Percentiles rank a stretch among this genome's conserved stretches.
phyloP scores from a whole-genome alignment of 257 asterid species.

The Nicotiana attenuata region DNA sequence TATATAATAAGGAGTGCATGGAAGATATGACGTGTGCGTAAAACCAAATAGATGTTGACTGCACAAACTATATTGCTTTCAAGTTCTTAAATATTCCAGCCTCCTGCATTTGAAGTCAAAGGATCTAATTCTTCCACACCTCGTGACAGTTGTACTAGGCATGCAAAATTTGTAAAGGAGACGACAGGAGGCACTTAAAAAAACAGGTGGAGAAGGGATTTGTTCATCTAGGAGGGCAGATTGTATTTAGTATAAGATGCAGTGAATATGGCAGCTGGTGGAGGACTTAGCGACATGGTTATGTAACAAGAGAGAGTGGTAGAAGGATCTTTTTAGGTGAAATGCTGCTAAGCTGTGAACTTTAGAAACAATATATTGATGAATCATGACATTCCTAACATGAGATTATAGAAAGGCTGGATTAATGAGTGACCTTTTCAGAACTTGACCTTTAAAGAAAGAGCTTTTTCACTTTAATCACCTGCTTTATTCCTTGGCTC shows the following conservation, averaged over 20 bases:
- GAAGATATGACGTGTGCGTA: background rate
- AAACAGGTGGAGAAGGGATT: background rate
- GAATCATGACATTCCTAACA: constrained; percentile 2
- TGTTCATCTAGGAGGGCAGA: background rate
- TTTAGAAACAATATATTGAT: no score
- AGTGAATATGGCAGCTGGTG: background rate
- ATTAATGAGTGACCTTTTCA: background rate
- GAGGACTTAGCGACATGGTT: background rate
- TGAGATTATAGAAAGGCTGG: background rate
- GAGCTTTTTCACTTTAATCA: background rate
- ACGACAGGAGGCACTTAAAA: background rate
- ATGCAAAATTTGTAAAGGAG: background rate
- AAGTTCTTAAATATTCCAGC: background rate
- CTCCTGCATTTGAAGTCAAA: background rate
- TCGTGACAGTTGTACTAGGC: background rate
- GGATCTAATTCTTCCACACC: background rate
- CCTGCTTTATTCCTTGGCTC: background rate
- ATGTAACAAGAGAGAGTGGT: background rate
- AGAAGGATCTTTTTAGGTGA: no score
- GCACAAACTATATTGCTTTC: background rate
- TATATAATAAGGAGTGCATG: background rate
- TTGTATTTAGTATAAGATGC: background rate
- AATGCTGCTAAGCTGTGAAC: no score
- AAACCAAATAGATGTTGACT: background rate
- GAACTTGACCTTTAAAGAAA: background rate